phyloP scores from a whole-genome alignment of 805 yeast genomes.

The Candida rishiriensis region DNA sequence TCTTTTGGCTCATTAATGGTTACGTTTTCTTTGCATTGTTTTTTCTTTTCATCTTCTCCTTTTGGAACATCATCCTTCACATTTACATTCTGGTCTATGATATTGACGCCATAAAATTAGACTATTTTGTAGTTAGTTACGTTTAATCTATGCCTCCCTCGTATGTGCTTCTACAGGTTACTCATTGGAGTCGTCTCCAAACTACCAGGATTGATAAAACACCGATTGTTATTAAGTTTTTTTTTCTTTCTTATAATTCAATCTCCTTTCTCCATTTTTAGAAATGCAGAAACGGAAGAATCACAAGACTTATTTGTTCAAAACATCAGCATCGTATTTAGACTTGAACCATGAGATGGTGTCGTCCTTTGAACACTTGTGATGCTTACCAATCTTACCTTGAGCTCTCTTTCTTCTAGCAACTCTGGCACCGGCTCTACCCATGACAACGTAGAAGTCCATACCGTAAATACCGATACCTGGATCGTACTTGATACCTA shows the following conservation, averaged over 20 bases:
- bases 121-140: too few relatives aligned
- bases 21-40: neutral
- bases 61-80: too few relatives aligned
- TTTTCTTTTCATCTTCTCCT: neutral
- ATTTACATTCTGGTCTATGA: too few relatives aligned
- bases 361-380: conserved; percentile 90
- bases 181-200: too few relatives aligned
- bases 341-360: conserved; percentile 98
- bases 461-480: conserved; percentile 99
- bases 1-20: neutral
- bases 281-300: conserved; percentile 1
- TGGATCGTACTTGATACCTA: conserved; percentile 99
- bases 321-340: conserved; percentile 98
- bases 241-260: too few relatives aligned
- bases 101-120: too few relatives aligned
- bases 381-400: conserved; percentile 85
- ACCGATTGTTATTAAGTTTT: too few relatives aligned
- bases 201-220: too few relatives aligned
- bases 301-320: conserved; percentile 55
- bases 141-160: too few relatives aligned
- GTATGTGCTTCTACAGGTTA: too few relatives aligned
- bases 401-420: conserved; percentile 97
- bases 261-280: neutral
- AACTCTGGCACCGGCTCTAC: conserved; percentile 99
- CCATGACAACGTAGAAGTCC: conserved; percentile 99